Evolutionary conservation across 1,284 basidiomycete genomes (phyloP).

Genomic region (Lentinula novae-zelandiae): DNA sequence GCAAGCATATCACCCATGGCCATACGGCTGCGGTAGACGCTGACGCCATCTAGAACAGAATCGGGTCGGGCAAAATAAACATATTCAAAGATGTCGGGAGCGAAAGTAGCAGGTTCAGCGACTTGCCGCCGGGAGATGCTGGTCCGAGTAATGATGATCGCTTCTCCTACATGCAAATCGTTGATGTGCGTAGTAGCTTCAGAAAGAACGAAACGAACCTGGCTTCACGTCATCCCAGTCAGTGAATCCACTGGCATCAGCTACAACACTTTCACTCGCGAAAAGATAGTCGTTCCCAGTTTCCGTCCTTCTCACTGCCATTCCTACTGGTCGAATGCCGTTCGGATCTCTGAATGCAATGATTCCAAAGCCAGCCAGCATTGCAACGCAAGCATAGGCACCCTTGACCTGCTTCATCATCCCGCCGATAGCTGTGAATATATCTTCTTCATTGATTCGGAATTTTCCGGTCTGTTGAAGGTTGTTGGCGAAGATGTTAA

Average conservation of each 20-base stretch:
- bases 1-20: constrained; percentile 98
- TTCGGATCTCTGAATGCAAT: constrained; percentile 99
- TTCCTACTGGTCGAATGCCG: constrained; percentile 91
- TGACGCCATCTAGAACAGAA: constrained; percentile 96
- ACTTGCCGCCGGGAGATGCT: constrained; percentile 75
- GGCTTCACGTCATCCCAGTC: constrained; percentile 95
- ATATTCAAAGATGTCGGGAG: constrained; percentile 99
- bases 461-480: constrained; percentile 99
- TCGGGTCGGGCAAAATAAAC: constrained; percentile 99
- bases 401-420: constrained; percentile 90
- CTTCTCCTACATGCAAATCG: constrained; percentile 62
- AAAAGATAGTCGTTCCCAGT: constrained; percentile 84
- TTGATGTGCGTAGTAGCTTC: neutral
- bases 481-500: constrained; percentile 98
- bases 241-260: constrained; percentile 87
- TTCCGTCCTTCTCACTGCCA: constrained; percentile 62
- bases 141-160: constrained; percentile 89
- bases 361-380: constrained; percentile 98
- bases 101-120: constrained; percentile 68
- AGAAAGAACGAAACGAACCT: constrained; percentile 42
- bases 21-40: constrained; percentile 97
- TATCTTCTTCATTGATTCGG: constrained; percentile 99
- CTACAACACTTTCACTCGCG: constrained; percentile 95
- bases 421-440: constrained; percentile 90
- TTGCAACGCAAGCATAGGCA: constrained; percentile 95